phyloP scores from a whole-genome alignment of 2,329 filamentous ascomycete species.

The Aspergillus cejpii region DNA sequence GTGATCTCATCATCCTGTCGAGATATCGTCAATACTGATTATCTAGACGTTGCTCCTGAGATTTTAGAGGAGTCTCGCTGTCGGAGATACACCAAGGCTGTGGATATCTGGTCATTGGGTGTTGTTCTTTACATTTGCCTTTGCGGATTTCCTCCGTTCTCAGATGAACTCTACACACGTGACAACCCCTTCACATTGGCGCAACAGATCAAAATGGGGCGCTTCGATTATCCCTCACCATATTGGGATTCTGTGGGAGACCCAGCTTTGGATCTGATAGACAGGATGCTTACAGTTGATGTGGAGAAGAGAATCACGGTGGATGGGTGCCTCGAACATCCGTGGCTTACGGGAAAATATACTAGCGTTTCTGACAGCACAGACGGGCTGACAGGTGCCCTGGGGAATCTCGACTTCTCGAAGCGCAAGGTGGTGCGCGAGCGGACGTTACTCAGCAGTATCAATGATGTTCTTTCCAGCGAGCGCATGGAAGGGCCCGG shows the following conservation, averaged over 20 bases:
- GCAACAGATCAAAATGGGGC: slow-evolving; percentile 81
- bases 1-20: slow-evolving; percentile 19
- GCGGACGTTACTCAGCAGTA: slow-evolving; percentile 72
- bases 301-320: slow-evolving; percentile 76
- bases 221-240: slow-evolving; percentile 90
- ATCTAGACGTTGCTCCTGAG: slow-evolving; percentile 77
- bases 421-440: slow-evolving; percentile 73
- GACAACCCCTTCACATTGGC: slow-evolving; percentile 82
- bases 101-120: slow-evolving; percentile 95
- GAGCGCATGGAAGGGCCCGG: slow-evolving; percentile 52
- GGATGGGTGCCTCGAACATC: slow-evolving; percentile 83
- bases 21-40: slow-evolving; percentile 9
- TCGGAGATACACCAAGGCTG: slow-evolving; percentile 86
- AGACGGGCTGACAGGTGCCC: slow-evolving; percentile 80
- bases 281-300: slow-evolving; percentile 87
- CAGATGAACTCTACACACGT: slow-evolving; percentile 74
- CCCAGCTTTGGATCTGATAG: slow-evolving; percentile 83
- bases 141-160: slow-evolving; percentile 95
- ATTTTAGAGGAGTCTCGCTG: slow-evolving; percentile 76
- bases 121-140: slow-evolving; percentile 96
- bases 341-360: slow-evolving; percentile 66
- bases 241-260: slow-evolving; percentile 92
- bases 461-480: slow-evolving; percentile 66
- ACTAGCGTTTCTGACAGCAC: slow-evolving; percentile 74
- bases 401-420: slow-evolving; percentile 74